Base-by-base conservation (phyloP, 176 grass and related monocot species). In the Olyra latifolia region DNA sequence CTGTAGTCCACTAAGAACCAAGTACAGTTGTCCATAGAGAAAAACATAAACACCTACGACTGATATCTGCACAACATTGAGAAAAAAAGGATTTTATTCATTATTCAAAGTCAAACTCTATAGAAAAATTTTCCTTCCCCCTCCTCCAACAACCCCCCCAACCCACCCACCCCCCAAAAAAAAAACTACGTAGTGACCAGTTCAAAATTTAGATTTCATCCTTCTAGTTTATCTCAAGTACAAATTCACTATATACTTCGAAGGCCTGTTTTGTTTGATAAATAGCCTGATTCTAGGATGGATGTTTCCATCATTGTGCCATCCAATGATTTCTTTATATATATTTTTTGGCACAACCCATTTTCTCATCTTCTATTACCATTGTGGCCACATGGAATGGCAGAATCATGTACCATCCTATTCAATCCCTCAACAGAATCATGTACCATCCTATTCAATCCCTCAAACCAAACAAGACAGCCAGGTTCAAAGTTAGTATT, bases 1-100 rank as follows among this genome's bases (percentile, higher is more conserved):
- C 66, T 94, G 88, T 63, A 98, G 68, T 30, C 95, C 95, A 74
- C 95, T 98, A 69, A 98, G 95, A 87, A 94, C 92, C 72, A 98
- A 87, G 78, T 98, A 98, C 23, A 98, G 57, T 59, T 98, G 95
- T 42, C 95, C 95, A 66, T 98, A 94, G 17, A 98, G 92, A 61
- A 98, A 98, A 74, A 98, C 80, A 76, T 98, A 98, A 74, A 98
- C 83, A 71, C 90, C 92, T 14, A 94, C 46, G 67, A 98, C 76
- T 68, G 95, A 98, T 85, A 98, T 92, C 95, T 98, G 85, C 83
- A 85, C 74, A 53, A 80, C 23, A 92, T 45, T 4, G 32, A 35
- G 27, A 42, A 0, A 77, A 40, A 61, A 70, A 53, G 69, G 74
- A 66, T 62, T 27, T 67, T 53, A 0, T 35, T 72, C 16, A 57